Base-by-base conservation (phyloP, 73 alveolate species). In the Paramecium biaurelia region DNA sequence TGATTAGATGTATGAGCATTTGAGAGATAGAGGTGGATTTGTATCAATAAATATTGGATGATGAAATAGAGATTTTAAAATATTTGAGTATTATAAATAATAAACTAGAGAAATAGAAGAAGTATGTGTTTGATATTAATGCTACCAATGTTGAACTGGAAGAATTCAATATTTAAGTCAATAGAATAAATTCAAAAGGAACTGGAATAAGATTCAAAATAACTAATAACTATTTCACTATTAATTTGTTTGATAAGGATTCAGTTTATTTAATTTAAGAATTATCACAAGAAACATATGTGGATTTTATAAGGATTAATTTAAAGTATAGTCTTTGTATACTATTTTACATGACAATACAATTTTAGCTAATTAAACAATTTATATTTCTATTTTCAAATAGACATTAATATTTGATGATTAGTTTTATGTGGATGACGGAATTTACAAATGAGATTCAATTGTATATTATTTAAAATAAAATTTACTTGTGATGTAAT, bases 341-440 rank as follows among this genome's bases (percentile, higher is more conserved):
- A 2, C 10, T 47, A n/a, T n/a, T 47, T 47, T 47, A 47, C 59
- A 47, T 47, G 2, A 12, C 6, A 9, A 14, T 47, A 53, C 24
- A 63, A 63, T 63, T 63, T 63, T 20, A 63, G 45, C 5, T 49
- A 9, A 63, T 63, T 3, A 63, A 63, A 30, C 26, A 63, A 63
- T 63, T 49, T 7, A 63, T 63, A 30, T 63, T 63, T 32, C 12
- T 63, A 63, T 63, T 63, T 30, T 49, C 84, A 63, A 49, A 63
- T 63, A 63, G 23, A 63, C 84, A 11, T 32, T 63, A 63, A 63
- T 63, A 63, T 63, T 63, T 63, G 84, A 63, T 26, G 84, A 63
- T 24, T 63, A 63, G 12, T 63, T 63, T 32, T 63, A 63, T 63
- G 26, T 49, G 45, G 84, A 63, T 63, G 84, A 63, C 12, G 84